Evolutionary conservation across 345 rosid species (phyloP).

Genomic region (Isatis tinctoria): DNA sequence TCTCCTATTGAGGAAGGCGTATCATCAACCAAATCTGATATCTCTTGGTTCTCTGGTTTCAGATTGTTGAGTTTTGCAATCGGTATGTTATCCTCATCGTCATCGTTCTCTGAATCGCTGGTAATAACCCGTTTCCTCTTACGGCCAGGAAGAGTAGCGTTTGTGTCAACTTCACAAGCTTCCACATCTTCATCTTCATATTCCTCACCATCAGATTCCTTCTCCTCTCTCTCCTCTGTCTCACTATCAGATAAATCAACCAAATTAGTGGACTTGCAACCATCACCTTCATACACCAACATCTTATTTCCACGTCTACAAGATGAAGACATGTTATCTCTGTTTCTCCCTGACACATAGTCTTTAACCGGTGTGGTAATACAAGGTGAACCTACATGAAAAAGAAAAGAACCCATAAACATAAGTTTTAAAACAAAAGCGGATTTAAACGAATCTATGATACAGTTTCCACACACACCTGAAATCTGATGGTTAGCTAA

Average conservation of each 20-base stretch:
- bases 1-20: background rate
- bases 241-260: no score
- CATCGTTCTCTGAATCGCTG: conserved; percentile 58
- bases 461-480: conserved; percentile 16
- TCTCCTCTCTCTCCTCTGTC: no score
- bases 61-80: conserved; percentile 41
- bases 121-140: conserved; percentile 61
- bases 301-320: conserved; percentile 35
- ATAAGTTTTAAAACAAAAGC: background rate
- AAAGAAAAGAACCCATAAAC: background rate
- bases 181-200: conserved; percentile 37
- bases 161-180: conserved; percentile 20
- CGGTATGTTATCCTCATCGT: conserved; percentile 47
- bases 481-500: conserved; percentile 17
- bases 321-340: conserved; percentile 3
- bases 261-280: conserved; percentile 11
- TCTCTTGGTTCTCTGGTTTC: conserved; percentile 22
- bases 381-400: conserved; percentile 37
- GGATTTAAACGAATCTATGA: background rate
- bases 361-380: conserved; percentile 30
- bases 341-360: conserved; percentile 10
- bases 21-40: background rate
- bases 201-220: conserved; percentile 5
- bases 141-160: conserved; percentile 21
- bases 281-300: conserved; percentile 44